Evolutionary conservation across 768 basidiomycete species (phyloP).

Genomic region (Russula griseocarnosa): DNA sequence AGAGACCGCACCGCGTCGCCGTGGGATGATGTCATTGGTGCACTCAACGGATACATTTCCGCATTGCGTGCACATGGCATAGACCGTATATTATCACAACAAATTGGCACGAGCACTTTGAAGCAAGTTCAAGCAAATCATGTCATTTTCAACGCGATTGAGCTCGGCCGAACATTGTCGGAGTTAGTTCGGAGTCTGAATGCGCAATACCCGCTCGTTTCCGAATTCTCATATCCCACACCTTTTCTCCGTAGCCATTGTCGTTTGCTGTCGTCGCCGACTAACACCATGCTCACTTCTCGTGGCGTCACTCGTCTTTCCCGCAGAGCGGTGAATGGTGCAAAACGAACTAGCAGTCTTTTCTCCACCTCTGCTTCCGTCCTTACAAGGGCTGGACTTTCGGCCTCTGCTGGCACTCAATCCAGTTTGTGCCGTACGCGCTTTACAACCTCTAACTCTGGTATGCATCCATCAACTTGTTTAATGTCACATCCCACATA

Average conservation of each 20-base stretch:
- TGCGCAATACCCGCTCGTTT: neutral
- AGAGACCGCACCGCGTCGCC: neutral
- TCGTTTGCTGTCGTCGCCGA: conserved; percentile 32
- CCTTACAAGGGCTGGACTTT: conserved; percentile 50
- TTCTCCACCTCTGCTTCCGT: conserved; percentile 67
- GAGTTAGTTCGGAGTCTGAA: conserved; percentile 26
- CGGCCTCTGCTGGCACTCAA: conserved; percentile 44
- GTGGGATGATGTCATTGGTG: conserved; percentile 10
- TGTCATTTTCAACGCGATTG: neutral
- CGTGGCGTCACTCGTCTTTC: conserved; percentile 86
- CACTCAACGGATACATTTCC: too few relatives aligned
- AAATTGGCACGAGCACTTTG: neutral
- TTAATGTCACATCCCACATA: neutral
- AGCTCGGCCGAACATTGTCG: conserved; percentile 14
- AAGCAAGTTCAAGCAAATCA: neutral
- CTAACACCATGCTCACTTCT: conserved; percentile 73
- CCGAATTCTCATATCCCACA: conserved; percentile 22
- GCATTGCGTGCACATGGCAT: neutral
- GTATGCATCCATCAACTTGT: conserved; percentile 39
- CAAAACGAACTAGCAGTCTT: conserved; percentile 75
- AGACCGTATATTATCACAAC: neutral
- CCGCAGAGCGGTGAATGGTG: conserved; percentile 72
- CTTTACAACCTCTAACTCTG: conserved; percentile 47
- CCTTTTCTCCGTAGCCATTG: conserved; percentile 27
- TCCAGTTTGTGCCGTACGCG: conserved; percentile 47